Percentiles rank a stretch among this genome's conserved stretches.
These are phyloP conservation scores for Calocera cornea DNA, from an alignment of 768 basidiomycete species.

Conservation along the genomic window DNA sequence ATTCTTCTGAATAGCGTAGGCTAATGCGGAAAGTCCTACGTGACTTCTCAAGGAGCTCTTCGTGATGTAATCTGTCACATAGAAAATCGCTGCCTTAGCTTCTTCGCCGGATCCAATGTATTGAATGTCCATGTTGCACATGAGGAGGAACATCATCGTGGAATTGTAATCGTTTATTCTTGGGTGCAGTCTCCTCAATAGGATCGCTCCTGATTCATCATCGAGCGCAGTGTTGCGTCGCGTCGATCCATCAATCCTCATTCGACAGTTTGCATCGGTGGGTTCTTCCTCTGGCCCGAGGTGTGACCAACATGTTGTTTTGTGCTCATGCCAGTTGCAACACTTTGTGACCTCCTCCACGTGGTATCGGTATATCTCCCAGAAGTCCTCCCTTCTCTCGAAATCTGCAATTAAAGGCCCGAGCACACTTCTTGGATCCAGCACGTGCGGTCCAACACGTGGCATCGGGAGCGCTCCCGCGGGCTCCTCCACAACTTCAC, in stretches of 20 bases:
- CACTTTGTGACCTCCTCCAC: background rate
- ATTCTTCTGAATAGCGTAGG: background rate
- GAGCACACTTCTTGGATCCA: background rate
- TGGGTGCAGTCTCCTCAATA: conserved; percentile 26
- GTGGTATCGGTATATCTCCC: no score
- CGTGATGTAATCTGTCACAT: conserved; percentile 41
- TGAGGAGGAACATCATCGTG: conserved; percentile 25
- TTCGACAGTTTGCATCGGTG: background rate
- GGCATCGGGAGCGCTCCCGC: background rate
- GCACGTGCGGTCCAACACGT: background rate
- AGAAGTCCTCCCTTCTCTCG: no score
- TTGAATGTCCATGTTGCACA: conserved; percentile 38
- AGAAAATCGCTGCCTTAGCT: conserved; percentile 33
- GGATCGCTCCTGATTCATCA: conserved; percentile 12
- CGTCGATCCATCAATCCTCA: background rate
- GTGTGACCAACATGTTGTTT: background rate
- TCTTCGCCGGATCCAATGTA: conserved; percentile 30
- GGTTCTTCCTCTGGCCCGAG: background rate
- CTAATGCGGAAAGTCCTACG: conserved; percentile 15
- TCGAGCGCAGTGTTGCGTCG: conserved; percentile 18
- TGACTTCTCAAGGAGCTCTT: conserved; percentile 32
- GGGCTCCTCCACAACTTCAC: background rate
- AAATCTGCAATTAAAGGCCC: no score
- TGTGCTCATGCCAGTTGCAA: background rate
- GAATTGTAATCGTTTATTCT: conserved; percentile 34